A percentile compares a stretch with the other conserved stretches of the same genome.
Evolutionary conservation across 768 basidiomycete genomes (phyloP).

Genomic region (Ramaria sp.): DNA sequence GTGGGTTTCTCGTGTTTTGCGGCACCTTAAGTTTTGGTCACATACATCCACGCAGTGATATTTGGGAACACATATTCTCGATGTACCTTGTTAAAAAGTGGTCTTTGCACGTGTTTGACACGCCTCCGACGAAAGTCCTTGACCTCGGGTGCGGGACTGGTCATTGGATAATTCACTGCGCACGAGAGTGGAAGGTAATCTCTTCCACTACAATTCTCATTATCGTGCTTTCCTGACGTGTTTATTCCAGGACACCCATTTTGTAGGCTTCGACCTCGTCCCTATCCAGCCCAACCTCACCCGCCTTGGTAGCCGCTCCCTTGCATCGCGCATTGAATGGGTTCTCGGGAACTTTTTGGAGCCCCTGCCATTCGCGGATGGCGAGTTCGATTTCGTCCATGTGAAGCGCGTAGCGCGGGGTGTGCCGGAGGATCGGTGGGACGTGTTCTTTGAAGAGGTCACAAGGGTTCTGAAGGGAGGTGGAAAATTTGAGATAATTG

Average conservation of each 20-base stretch:
- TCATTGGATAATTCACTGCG: slow-evolving; percentile 60
- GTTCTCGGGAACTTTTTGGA: slow-evolving; percentile 65
- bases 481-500: slow-evolving; percentile 65
- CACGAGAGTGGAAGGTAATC: slow-evolving; percentile 48
- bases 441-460: slow-evolving; percentile 56
- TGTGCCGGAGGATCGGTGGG: slow-evolving; percentile 73
- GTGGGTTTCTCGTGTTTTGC: slow-evolving; percentile 31
- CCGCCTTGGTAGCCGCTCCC: slow-evolving; percentile 43
- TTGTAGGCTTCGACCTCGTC: slow-evolving; percentile 55
- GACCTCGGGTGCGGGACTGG: slow-evolving; percentile 75
- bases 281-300: slow-evolving; percentile 62
- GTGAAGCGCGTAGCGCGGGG: slow-evolving; percentile 63
- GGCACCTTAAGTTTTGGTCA: slow-evolving; percentile 3
- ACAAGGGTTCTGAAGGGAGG: slow-evolving; percentile 64
- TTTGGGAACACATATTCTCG: slow-evolving; percentile 53
- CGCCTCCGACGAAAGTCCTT: slow-evolving; percentile 50
- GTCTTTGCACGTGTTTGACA: slow-evolving; percentile 56
- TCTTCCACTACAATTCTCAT: neutral
- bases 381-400: slow-evolving; percentile 74
- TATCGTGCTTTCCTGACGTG: neutral
- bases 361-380: slow-evolving; percentile 55
- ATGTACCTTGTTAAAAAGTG: slow-evolving; percentile 44
- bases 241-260: neutral
- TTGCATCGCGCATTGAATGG: slow-evolving; percentile 58
- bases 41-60: slow-evolving; percentile 34